A percentile compares a stretch with the other conserved stretches of the same genome.
Evolutionary conservation across 1,284 basidiomycete genomes (phyloP).

Genomic region (Erythrobasidium hasegawianum): DNA sequence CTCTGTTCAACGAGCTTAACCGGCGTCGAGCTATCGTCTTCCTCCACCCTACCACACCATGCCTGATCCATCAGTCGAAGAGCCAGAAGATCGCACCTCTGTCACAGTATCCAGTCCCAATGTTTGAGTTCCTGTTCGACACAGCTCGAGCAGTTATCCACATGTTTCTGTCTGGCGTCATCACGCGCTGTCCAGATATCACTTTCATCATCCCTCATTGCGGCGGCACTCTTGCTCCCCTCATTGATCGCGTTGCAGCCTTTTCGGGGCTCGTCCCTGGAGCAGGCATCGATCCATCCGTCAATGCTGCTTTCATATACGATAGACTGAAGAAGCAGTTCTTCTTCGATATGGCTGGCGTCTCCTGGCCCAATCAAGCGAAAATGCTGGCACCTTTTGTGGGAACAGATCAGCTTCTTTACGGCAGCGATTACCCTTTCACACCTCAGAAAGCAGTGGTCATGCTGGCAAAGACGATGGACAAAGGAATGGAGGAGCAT

Average conservation of each 20-base stretch:
- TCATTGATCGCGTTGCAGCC: conserved; percentile 8
- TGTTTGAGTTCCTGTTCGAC: conserved; percentile 26
- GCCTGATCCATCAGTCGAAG: neutral
- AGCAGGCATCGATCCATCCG: neutral
- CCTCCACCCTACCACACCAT: conserved; percentile 19
- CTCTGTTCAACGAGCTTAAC: conserved; percentile 10
- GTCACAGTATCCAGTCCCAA: conserved; percentile 10
- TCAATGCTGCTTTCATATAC: conserved; percentile 10
- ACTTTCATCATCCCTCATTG: conserved; percentile 18
- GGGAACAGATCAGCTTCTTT: neutral
- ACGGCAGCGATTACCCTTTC: conserved; percentile 19
- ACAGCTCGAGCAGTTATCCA: conserved; percentile 22
- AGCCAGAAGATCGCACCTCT: conserved; percentile 6
- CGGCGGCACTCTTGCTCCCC: conserved; percentile 11
- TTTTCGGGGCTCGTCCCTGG: conserved; percentile 5
- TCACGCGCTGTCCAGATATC: conserved; percentile 1
- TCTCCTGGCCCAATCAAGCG: conserved; percentile 23
- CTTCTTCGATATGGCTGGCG: conserved; percentile 25
- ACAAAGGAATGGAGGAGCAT: neutral
- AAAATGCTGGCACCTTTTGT: conserved; percentile 10
- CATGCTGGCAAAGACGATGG: conserved; percentile 14
- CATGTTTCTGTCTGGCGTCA: conserved; percentile 14
- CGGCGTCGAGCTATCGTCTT: conserved; percentile 12
- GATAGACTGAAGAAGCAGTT: conserved; percentile 7
- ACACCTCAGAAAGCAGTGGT: conserved; percentile 2